Evolutionary conservation across 1,139 yeast species (phyloP).

Genomic region (Yamadazyma songkhlaensis): DNA sequence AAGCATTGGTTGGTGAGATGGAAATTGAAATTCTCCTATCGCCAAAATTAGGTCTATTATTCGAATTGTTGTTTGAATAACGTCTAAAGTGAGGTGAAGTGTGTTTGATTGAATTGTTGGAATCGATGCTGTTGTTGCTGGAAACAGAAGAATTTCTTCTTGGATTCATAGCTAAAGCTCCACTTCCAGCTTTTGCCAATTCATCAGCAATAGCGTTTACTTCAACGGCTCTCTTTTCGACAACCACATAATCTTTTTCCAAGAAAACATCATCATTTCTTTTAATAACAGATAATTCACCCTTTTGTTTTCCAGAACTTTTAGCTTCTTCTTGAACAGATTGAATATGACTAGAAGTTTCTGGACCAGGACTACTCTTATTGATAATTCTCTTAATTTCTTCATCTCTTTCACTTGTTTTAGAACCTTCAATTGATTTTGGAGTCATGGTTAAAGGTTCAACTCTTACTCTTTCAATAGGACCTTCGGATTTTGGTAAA

Average conservation of each 20-base stretch:
- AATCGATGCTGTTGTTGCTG: conserved; percentile 14
- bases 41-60: conserved; percentile 47
- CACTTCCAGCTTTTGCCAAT: conserved; percentile 65
- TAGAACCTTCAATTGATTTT: conserved; percentile 5
- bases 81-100: conserved; percentile 21
- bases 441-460: conserved; percentile 12
- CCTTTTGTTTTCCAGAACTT: conserved; percentile 3
- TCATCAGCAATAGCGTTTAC: conserved; percentile 95
- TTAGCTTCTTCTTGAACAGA: conserved; percentile 5
- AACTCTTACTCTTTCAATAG: conserved; percentile 2
- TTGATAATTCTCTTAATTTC: conserved; percentile 43
- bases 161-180: conserved; percentile 45
- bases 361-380: conserved; percentile 45
- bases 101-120: conserved; percentile 11
- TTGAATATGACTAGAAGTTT: conserved; percentile 25
- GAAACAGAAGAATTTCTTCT: conserved; percentile 13
- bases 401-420: conserved; percentile 30
- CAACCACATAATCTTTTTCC: conserved; percentile 88
- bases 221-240: conserved; percentile 91
- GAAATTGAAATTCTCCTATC: conserved; percentile 66
- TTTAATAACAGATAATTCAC: conserved; percentile 10
- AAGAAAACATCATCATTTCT: conserved; percentile 45
- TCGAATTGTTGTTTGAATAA: conserved; percentile 28
- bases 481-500: conserved; percentile 17
- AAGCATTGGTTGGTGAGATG: conserved; percentile 84